Evolutionary conservation across 305 asterid species (phyloP).

Genomic region (Lippia alba): DNA sequence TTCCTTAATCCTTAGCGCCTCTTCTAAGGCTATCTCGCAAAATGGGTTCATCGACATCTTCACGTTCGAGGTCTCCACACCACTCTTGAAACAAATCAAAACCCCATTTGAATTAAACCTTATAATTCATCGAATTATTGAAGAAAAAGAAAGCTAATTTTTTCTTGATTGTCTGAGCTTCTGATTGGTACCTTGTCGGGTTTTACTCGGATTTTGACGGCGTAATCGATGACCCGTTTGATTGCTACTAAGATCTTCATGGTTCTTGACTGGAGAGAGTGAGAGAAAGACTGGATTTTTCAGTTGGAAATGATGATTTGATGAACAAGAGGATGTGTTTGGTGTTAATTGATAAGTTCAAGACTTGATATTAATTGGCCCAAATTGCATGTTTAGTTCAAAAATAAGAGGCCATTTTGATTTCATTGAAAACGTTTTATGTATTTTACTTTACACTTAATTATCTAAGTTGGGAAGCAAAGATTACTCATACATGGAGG

Average conservation of each 20-base stretch:
- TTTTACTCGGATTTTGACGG: constrained; percentile 93
- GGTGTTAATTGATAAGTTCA: no score
- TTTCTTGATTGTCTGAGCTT: neutral
- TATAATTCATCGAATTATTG: no score
- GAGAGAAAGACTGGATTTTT: neutral
- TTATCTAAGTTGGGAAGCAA: no score
- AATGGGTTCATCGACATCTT: constrained; percentile 99
- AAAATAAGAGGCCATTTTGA: no score
- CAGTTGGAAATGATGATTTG: neutral
- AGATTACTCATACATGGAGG: no score
- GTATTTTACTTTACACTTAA: no score
- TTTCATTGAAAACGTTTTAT: no score
- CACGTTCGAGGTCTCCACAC: constrained; percentile 87
- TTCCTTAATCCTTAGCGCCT: constrained; percentile 82
- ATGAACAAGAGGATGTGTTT: neutral
- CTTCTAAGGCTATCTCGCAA: constrained; percentile 92
- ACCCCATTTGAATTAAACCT: neutral
- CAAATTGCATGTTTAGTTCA: no score
- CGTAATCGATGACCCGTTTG: constrained; percentile 89
- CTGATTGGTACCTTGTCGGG: constrained; percentile 70
- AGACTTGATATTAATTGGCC: no score
- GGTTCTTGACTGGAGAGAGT: constrained; percentile 2
- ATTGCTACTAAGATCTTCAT: constrained; percentile 91
- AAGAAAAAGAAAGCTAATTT: neutral
- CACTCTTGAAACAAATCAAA: constrained; percentile 54